Conservation (phyloP, 169 alveolate genomes). For the Plasmodium adleri region DNA sequence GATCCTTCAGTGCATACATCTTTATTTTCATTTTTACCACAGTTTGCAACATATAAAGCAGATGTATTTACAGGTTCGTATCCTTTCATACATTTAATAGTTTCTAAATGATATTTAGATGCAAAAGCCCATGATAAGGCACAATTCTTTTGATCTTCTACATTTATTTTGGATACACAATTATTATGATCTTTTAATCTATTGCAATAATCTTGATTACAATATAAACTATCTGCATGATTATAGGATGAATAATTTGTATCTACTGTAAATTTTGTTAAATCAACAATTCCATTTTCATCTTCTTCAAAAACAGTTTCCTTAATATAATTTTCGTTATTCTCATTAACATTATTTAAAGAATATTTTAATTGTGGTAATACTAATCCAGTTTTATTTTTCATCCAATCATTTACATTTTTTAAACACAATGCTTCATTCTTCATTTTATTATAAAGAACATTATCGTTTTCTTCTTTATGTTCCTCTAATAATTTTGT, state of each 20-base stretch:
- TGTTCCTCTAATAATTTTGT: neutral
- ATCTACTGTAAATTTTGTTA: neutral
- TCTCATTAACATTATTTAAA: neutral
- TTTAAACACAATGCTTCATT: slow-evolving; percentile 35
- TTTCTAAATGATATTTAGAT: slow-evolving; percentile 69
- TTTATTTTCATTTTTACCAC: neutral
- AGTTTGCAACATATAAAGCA: slow-evolving; percentile 1
- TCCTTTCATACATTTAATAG: slow-evolving; percentile 41
- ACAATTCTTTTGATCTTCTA: slow-evolving; percentile 64
- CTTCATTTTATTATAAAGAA: slow-evolving; percentile 8
- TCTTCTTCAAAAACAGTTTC: neutral
- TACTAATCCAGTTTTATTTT: slow-evolving; percentile 41
- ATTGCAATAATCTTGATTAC: slow-evolving; percentile 41
- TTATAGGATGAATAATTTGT: neutral
- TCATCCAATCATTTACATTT: slow-evolving; percentile 24
- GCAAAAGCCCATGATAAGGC: slow-evolving; percentile 77
- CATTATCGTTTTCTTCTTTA: neutral
- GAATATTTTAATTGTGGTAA: slow-evolving; percentile 7
- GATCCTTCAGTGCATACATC: neutral
- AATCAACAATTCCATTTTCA: slow-evolving; percentile 37
- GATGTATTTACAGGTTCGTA: neutral
- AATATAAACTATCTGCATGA: slow-evolving; percentile 22
- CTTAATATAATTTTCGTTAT: neutral
- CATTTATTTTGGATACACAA: slow-evolving; percentile 38
- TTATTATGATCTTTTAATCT: slow-evolving; percentile 48